Evolutionary conservation across 2,329 filamentous ascomycete species (phyloP).

Genomic region (Bisporella sp.): DNA sequence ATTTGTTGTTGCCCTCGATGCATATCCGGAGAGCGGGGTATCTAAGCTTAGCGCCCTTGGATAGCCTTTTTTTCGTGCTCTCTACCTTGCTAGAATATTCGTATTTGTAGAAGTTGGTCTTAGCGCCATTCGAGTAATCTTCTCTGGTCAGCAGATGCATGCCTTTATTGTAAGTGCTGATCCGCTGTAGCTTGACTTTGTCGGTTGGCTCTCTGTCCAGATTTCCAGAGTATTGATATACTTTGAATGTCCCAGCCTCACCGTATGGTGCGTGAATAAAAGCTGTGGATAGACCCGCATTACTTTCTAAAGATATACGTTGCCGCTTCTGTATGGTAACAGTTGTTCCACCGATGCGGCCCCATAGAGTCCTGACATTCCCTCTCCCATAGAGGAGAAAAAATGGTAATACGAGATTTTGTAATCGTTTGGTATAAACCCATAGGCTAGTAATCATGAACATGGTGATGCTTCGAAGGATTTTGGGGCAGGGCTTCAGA

Average conservation of each 20-base stretch:
- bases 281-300: background rate
- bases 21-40: constrained; percentile 33
- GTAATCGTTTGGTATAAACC: constrained; percentile 6
- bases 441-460: constrained; percentile 24
- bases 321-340: constrained; percentile 1
- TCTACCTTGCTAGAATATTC: constrained; percentile 26
- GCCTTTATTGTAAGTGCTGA: constrained; percentile 39
- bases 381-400: constrained; percentile 30
- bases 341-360: constrained; percentile 16
- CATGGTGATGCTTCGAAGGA: constrained; percentile 26
- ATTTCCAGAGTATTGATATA: constrained; percentile 12
- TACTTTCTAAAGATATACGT: constrained; percentile 3
- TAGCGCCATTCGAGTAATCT: constrained; percentile 24
- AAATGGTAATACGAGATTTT: constrained; percentile 8
- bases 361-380: constrained; percentile 32
- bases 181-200: constrained; percentile 31
- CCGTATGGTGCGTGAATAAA: background rate
- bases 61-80: constrained; percentile 25
- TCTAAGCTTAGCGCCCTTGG: constrained; percentile 11
- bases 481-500: background rate
- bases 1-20: constrained; percentile 34
- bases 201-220: constrained; percentile 37
- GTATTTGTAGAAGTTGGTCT: constrained; percentile 40
- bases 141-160: constrained; percentile 31
- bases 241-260: constrained; percentile 1